phyloP scores from a whole-genome alignment of 2,329 filamentous ascomycete species.

The Trichoderma arundinaceum region DNA sequence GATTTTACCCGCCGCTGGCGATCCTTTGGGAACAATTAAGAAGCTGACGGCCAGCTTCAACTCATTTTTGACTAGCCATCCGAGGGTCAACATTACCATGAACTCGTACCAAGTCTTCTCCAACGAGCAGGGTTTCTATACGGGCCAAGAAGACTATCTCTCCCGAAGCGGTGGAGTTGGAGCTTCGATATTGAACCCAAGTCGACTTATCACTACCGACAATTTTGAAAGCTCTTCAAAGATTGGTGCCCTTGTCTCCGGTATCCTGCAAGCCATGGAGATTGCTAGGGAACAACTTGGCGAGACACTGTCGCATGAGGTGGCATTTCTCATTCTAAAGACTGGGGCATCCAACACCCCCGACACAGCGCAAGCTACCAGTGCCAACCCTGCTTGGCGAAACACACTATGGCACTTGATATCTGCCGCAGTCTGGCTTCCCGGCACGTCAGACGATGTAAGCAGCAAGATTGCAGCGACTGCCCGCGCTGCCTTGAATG shows the following conservation, averaged over 20 bases:
- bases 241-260: background rate
- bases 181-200: background rate
- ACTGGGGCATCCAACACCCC: slow-evolving; percentile 18
- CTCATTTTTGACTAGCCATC: slow-evolving; percentile 3
- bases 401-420: slow-evolving; percentile 37
- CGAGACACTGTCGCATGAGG: background rate
- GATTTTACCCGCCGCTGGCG: slow-evolving; percentile 1
- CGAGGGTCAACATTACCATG: slow-evolving; percentile 6
- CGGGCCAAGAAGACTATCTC: background rate
- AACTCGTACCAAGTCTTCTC: background rate
- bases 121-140: background rate
- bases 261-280: slow-evolving; percentile 12
- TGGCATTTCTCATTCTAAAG: background rate
- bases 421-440: slow-evolving; percentile 39
- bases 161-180: background rate
- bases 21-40: slow-evolving; percentile 10
- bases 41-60: background rate
- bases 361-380: slow-evolving; percentile 6
- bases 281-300: background rate
- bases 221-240: slow-evolving; percentile 1
- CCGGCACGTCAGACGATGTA: slow-evolving; percentile 50
- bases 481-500: background rate
- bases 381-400: slow-evolving; percentile 23
- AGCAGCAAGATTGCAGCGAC: background rate
- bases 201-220: slow-evolving; percentile 10